phyloP scores from a whole-genome alignment of 805 yeast genomes.

The Sugiyamaella lignohabitans region DNA sequence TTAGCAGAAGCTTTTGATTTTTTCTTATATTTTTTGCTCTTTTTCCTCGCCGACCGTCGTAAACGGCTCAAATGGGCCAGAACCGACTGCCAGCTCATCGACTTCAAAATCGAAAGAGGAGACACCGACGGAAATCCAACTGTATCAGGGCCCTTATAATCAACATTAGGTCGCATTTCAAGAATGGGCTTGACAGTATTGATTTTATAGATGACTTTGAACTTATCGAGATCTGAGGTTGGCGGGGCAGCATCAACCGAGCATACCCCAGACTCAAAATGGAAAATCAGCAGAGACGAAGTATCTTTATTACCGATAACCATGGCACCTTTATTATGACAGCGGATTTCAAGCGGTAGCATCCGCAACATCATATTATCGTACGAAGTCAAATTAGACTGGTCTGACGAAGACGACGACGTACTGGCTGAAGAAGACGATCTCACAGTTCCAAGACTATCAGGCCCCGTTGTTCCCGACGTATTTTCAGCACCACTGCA shows the following conservation, averaged over 20 bases:
- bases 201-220: conserved; percentile 41
- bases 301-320: conserved; percentile 78
- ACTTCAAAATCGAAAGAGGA: neutral
- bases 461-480: neutral
- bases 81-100: neutral
- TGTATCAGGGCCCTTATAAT: conserved; percentile 39
- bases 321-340: conserved; percentile 57
- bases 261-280: conserved; percentile 51
- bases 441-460: neutral
- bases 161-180: conserved; percentile 62
- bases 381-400: too few species aligned
- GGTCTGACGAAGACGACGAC: neutral
- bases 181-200: conserved; percentile 49
- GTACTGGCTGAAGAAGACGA: neutral
- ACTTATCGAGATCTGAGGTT: conserved; percentile 50
- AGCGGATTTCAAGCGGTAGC: conserved; percentile 57
- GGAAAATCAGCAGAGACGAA: conserved; percentile 60
- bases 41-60: neutral
- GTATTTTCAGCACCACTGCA: too few species aligned
- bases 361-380: conserved; percentile 18
- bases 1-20: neutral
- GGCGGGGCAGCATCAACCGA: conserved; percentile 48
- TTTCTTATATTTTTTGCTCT: neutral
- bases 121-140: conserved; percentile 9
- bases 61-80: neutral